Base-by-base conservation (phyloP, 2,329 filamentous ascomycete genomes). In the Calonectria henricotiae region DNA sequence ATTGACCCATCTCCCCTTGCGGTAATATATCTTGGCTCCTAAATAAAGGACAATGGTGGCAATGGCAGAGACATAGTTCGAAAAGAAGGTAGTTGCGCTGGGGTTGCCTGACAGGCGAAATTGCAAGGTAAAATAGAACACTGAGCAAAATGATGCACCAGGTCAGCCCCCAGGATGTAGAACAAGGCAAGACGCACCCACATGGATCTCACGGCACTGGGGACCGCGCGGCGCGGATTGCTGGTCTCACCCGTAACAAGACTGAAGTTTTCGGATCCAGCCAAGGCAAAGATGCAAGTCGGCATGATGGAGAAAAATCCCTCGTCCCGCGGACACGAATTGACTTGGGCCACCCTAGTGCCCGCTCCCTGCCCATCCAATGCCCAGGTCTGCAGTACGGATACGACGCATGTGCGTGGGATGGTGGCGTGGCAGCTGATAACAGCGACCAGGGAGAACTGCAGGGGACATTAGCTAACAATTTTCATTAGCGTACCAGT, bases 291-390 rank as follows among this genome's bases (percentile, higher is more conserved):
- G 55, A 71, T 69, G 35, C 70, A 71, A 11, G 60, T 15, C 86
- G 88, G 70, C 73, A 90, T 86, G n/a, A 89, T 87, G 15, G 83
- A 82, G 74, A 89, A 89, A 76, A 90, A 87, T 3, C 84, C 84
- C 68, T 83, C 32, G 32, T 13, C 51, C 32, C 13, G n/a, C 51
- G 51, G n/a, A 55, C 51, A 39, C 51, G 20, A 39, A 6, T 25
- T 39, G n/a, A 32, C 32, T 35, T 39, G 51, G 7, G 2, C 51
- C 32, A 55, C 32, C 23, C 5, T 12, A 3, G 32, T n/a, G 51
- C 30, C 51, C 32, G 51, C n/a, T 55, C 51, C 51, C 32, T 39
- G 51, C 27, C 15, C 46, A 30, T 55, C 51, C 51, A 55, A 55
- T 55, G 32, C 25, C 51, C 51, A 37, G 51, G 51, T 25, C n/a